Conservation (phyloP, 2,329 filamentous ascomycete genomes). For the Botrytis squamosa region DNA sequence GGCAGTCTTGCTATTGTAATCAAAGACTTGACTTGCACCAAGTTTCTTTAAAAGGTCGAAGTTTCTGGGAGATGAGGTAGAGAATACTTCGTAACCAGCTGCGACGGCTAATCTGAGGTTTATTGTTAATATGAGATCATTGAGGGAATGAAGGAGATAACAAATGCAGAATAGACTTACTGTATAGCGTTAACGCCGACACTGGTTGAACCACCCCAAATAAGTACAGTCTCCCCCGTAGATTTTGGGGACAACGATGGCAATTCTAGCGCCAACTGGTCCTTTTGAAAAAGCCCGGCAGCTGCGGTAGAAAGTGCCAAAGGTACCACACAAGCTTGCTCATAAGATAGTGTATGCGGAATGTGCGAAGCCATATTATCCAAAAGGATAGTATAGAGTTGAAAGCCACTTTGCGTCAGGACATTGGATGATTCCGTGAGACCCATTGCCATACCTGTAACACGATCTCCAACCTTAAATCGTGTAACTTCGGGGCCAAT, state of each 20-base stretch:
- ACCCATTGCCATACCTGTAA: conserved; percentile 40
- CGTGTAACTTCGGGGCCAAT: conserved; percentile 45
- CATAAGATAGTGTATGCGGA: conserved; percentile 37
- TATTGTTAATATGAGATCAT: background rate
- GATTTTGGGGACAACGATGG: conserved; percentile 32
- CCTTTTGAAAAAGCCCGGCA: conserved; percentile 36
- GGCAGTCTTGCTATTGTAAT: conserved; percentile 38
- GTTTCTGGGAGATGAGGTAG: conserved; percentile 39
- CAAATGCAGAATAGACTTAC: background rate
- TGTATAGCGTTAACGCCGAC: conserved; percentile 41
- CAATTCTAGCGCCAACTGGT: conserved; percentile 29
- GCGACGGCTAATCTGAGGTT: conserved; percentile 40
- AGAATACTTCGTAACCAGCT: conserved; percentile 45
- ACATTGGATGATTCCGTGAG: conserved; percentile 37
- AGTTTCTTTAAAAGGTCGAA: conserved; percentile 41
- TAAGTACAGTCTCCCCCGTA: conserved; percentile 41
- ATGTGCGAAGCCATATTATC: conserved; percentile 30
- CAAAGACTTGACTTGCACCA: conserved; percentile 45
- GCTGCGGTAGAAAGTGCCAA: conserved; percentile 38
- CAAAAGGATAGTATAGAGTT: conserved; percentile 34
- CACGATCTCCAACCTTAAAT: conserved; percentile 53
- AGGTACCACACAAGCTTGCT: conserved; percentile 38
- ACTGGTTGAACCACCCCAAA: conserved; percentile 33
- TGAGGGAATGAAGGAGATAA: background rate
- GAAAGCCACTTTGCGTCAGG: conserved; percentile 35